Conservation (phyloP, 2,329 filamentous ascomycete genomes). For the Aspergillus sp. region DNA sequence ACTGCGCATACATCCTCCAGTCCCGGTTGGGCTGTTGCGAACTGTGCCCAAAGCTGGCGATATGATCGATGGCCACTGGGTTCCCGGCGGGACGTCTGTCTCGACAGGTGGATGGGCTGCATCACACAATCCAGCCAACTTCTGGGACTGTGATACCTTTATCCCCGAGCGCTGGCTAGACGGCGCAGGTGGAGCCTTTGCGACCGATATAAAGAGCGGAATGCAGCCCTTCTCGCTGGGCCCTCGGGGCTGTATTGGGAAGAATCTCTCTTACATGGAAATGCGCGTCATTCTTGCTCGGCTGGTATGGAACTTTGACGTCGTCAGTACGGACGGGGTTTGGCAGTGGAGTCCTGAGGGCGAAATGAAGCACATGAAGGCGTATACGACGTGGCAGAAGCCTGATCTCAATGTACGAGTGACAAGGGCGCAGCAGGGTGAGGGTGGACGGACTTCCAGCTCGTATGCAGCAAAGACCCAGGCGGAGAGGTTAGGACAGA, state of each 20-base stretch:
- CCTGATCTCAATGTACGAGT: background rate
- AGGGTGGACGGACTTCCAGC: background rate
- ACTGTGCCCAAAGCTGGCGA: constrained; percentile 5
- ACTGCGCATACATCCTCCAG: constrained; percentile 10
- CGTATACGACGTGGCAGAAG: constrained; percentile 6
- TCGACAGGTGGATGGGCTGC: constrained; percentile 1
- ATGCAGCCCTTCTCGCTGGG: constrained; percentile 16
- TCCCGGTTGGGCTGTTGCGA: constrained; percentile 4
- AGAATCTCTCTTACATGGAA: constrained; percentile 9
- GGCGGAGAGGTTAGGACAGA: background rate
- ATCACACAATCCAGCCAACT: constrained; percentile 7
- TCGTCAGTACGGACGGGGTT: background rate
- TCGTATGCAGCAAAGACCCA: background rate
- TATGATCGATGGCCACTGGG: constrained; percentile 6
- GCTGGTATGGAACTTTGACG: constrained; percentile 16
- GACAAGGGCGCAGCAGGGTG: background rate
- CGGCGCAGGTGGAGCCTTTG: background rate
- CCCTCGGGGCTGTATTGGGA: constrained; percentile 9
- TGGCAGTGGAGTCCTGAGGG: constrained; percentile 1
- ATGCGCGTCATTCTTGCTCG: constrained; percentile 12
- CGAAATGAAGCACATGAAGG: constrained; percentile 1
- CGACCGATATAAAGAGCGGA: background rate
- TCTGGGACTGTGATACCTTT: constrained; percentile 5
- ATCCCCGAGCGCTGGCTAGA: constrained; percentile 13
- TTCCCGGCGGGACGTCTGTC: constrained; percentile 5